phyloP scores from a whole-genome alignment of 495 filamentous ascomycete species.

The Chaetomium fimeti region DNA sequence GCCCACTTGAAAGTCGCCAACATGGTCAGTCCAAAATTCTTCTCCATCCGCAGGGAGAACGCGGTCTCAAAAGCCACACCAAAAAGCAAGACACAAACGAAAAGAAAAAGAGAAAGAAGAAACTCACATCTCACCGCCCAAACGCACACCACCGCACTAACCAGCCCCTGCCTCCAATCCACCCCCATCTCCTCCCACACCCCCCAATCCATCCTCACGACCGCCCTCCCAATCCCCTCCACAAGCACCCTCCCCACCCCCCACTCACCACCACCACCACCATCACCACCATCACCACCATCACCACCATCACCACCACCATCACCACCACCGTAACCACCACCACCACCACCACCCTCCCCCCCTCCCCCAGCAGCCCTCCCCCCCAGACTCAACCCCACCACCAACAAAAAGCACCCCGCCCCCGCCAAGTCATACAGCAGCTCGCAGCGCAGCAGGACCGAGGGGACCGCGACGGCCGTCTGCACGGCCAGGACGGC shows the following conservation, averaged over 20 bases:
- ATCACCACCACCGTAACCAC: too few species aligned
- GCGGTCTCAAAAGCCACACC: too few species aligned
- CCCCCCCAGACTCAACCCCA: neutral
- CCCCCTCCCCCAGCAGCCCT: too few species aligned
- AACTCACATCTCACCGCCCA: slow-evolving; percentile 59
- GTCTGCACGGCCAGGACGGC: neutral
- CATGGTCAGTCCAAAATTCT: neutral
- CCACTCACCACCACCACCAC: too few species aligned
- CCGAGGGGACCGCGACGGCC: neutral
- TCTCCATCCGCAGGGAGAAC: neutral
- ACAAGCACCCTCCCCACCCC: neutral
- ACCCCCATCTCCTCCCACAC: neutral
- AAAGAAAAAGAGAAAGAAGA: slow-evolving; percentile 4
- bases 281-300: too few species aligned
- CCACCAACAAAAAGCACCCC: neutral
- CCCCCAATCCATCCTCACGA: neutral
- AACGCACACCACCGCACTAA: slow-evolving; percentile 55
- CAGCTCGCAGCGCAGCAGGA: neutral
- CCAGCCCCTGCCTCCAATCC: slow-evolving; percentile 59
- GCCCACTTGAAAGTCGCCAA: slow-evolving; percentile 47
- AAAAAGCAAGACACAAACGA: neutral
- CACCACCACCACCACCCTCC: neutral
- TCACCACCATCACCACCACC: neutral
- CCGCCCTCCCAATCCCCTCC: neutral
- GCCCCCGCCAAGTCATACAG: neutral